A percentile compares a stretch with the other conserved stretches of the same genome.
phyloP scores from a whole-genome alignment of 2,329 filamentous ascomycete species.

The Sclerotinia trifoliorum region DNA sequence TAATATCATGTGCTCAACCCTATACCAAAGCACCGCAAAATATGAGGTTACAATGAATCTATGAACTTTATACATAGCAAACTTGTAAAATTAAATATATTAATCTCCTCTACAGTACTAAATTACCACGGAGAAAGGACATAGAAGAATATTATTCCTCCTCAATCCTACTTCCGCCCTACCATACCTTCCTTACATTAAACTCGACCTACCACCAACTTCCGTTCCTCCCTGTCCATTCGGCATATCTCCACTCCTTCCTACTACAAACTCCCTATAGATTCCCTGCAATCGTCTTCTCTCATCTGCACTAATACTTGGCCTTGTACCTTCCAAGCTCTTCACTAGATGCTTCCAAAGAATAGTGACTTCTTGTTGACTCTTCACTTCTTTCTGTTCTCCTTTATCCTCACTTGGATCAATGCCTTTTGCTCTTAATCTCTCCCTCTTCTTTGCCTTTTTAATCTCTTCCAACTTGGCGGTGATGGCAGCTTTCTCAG shows the following conservation, averaged over 20 bases:
- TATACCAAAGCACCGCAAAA: background rate
- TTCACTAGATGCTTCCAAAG: constrained; percentile 79
- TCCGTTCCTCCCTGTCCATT: constrained; percentile 90
- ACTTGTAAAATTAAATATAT: background rate
- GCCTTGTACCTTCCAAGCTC: constrained; percentile 72
- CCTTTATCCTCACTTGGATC: constrained; percentile 28
- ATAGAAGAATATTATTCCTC: background rate
- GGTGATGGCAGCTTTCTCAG: constrained; percentile 74
- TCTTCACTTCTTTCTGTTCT: constrained; percentile 46
- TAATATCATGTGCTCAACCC: background rate
- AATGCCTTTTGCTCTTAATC: constrained; percentile 32
- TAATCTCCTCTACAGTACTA: background rate
- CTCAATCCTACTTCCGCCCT: background rate
- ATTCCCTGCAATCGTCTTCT: constrained; percentile 71
- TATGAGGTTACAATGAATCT: background rate
- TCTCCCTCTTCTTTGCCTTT: constrained; percentile 54
- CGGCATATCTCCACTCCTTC: constrained; percentile 91
- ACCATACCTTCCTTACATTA: constrained; percentile 61
- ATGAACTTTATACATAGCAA: background rate
- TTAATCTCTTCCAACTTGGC: constrained; percentile 82
- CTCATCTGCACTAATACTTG: constrained; percentile 81
- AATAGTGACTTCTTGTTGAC: constrained; percentile 71
- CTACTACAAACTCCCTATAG: constrained; percentile 89
- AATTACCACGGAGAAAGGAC: background rate
- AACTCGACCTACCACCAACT: constrained; percentile 84